A percentile compares a stretch with the other conserved stretches of the same genome.
Conservation (phyloP, 1,284 basidiomycete genomes). For the Ustilago bromivora region DNA sequence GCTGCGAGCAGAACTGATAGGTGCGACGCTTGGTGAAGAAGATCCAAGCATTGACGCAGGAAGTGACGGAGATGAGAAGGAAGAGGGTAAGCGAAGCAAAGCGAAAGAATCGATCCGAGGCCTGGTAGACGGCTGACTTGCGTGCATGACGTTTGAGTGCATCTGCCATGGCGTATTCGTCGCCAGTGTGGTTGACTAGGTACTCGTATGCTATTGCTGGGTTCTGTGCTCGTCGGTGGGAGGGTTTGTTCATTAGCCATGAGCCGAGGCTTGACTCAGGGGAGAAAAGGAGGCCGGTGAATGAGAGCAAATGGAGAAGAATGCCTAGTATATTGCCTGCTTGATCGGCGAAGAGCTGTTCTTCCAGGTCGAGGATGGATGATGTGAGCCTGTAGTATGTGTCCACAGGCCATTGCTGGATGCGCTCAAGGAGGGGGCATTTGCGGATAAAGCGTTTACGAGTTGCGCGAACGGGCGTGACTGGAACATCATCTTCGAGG, state of each 20-base stretch:
- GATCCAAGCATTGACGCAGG: constrained; percentile 46
- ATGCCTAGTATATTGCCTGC: constrained; percentile 47
- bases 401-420: constrained; percentile 46
- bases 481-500: background rate
- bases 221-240: constrained; percentile 40
- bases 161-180: constrained; percentile 51
- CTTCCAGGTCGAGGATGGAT: constrained; percentile 36
- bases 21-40: constrained; percentile 49
- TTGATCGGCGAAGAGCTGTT: constrained; percentile 43
- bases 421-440: constrained; percentile 32
- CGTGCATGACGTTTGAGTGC: constrained; percentile 39
- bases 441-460: constrained; percentile 40
- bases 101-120: constrained; percentile 48
- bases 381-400: constrained; percentile 33
- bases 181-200: constrained; percentile 43
- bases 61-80: constrained; percentile 28
- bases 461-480: background rate
- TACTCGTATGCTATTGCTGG: constrained; percentile 51
- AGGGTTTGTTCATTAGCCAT: constrained; percentile 46
- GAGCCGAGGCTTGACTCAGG: constrained; percentile 44
- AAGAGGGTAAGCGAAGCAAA: constrained; percentile 32
- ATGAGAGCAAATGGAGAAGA: constrained; percentile 34
- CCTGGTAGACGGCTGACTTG: constrained; percentile 35
- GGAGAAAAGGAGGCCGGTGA: constrained; percentile 45
- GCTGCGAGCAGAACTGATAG: constrained; percentile 51